These are phyloP conservation scores for Tulasnella sp. DNA, from an alignment of 768 basidiomycete species.

Conservation along the genomic window DNA sequence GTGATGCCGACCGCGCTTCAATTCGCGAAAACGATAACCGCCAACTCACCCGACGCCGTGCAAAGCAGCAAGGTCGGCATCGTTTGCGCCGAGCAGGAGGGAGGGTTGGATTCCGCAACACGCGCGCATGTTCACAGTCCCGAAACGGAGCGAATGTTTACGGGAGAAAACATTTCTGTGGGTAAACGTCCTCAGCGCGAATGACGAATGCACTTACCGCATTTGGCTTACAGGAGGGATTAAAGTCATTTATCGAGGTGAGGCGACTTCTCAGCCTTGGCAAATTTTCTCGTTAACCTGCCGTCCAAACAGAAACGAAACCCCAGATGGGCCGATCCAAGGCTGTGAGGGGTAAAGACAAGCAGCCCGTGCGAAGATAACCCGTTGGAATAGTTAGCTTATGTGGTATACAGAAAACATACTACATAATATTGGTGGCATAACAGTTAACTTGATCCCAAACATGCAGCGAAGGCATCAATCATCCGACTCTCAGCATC, in stretches of 20 bases:
- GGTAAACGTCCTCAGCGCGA: conserved; percentile 35
- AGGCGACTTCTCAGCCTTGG: neutral
- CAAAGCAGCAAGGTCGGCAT: conserved; percentile 76
- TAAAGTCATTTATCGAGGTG: conserved; percentile 70
- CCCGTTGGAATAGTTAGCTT: too few relatives aligned
- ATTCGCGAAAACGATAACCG: conserved; percentile 60
- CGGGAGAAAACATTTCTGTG: conserved; percentile 72
- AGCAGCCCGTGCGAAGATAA: too few relatives aligned
- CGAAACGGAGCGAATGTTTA: conserved; percentile 59
- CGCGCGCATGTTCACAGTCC: conserved; percentile 51
- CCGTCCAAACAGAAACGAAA: conserved; percentile 48
- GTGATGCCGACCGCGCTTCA: conserved; percentile 65
- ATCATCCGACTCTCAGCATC: too few relatives aligned
- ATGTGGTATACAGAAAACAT: too few relatives aligned
- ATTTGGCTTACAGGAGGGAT: conserved; percentile 58
- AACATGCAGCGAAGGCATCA: too few relatives aligned
- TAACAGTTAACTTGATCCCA: too few relatives aligned
- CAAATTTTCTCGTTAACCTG: neutral
- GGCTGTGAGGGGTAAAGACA: conserved; percentile 51
- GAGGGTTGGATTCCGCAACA: conserved; percentile 58
- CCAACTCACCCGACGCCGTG: conserved; percentile 78
- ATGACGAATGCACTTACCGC: neutral
- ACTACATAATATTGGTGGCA: too few relatives aligned
- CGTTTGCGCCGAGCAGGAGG: conserved; percentile 54
- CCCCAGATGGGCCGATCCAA: conserved; percentile 63